Conservation (phyloP, 352 stramenopile genomes). For the Pelagophyceae sp. region DNA sequence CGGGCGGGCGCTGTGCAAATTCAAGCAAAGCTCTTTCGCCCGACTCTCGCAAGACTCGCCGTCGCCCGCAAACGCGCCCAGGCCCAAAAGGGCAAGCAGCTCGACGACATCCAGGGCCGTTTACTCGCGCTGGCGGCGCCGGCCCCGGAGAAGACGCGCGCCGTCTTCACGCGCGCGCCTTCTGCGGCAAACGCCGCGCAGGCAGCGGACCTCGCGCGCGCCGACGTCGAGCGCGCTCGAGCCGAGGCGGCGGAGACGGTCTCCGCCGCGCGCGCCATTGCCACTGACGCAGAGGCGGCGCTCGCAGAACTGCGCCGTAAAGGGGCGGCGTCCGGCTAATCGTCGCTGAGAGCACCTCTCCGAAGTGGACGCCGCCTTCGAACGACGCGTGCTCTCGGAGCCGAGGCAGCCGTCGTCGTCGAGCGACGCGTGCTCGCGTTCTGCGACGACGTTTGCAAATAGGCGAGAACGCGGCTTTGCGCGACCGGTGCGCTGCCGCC, state of each 20-base stretch:
- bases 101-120: background rate
- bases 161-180: background rate
- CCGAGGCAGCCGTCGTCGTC: too few species aligned
- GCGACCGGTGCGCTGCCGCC: background rate
- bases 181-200: background rate
- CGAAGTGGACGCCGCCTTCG: too few species aligned
- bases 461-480: slow-evolving; percentile 3
- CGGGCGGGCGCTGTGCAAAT: background rate
- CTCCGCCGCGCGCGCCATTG: background rate
- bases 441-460: too few species aligned
- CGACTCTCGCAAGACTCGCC: background rate
- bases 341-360: too few species aligned
- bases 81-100: background rate
- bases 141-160: background rate
- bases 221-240: background rate
- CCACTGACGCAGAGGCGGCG: background rate
- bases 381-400: too few species aligned
- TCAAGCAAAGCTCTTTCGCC: background rate
- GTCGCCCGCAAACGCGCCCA: background rate
- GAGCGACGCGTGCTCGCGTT: too few species aligned
- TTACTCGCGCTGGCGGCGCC: background rate
- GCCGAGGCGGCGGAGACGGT: background rate
- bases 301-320: background rate
- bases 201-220: background rate
- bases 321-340: too few species aligned